A percentile compares a stretch with the other conserved stretches of the same genome.
phyloP scores from a whole-genome alignment of 805 yeast species.

The Ogataea degrootiae region DNA sequence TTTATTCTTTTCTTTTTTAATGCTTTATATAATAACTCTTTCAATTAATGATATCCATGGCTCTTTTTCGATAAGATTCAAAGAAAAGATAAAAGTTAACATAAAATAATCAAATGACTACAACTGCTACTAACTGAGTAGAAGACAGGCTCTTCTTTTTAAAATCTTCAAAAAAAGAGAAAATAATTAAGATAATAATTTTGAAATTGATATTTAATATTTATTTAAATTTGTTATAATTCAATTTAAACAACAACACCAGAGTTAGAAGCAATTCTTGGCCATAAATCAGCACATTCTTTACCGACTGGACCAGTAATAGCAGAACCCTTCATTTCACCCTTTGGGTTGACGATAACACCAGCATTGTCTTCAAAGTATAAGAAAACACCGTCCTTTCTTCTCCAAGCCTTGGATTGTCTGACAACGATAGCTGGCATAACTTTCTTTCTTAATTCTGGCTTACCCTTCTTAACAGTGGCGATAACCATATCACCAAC shows the following conservation, averaged over 20 bases:
- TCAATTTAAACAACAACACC: slow-evolving; percentile 95
- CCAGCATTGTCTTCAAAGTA: slow-evolving; percentile 99
- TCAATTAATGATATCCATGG: too few species aligned
- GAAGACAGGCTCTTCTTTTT: too few species aligned
- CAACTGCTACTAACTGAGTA: too few species aligned
- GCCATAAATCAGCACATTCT: slow-evolving; percentile 99
- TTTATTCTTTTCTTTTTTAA: too few species aligned
- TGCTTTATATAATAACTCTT: too few species aligned
- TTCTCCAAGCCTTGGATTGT: slow-evolving; percentile 99
- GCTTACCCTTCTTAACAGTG: slow-evolving; percentile 99
- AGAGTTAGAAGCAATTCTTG: slow-evolving; percentile 99
- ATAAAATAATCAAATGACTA: too few species aligned
- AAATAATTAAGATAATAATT: too few species aligned
- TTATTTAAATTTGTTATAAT: not conserved
- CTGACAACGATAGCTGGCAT: slow-evolving; percentile 99
- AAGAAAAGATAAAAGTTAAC: too few species aligned
- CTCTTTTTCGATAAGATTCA: too few species aligned
- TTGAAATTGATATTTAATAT: too few species aligned
- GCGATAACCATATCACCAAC: slow-evolving; percentile 99
- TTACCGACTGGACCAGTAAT: slow-evolving; percentile 99
- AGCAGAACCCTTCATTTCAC: slow-evolving; percentile 99
- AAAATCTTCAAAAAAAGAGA: too few species aligned
- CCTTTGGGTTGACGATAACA: slow-evolving; percentile 99
- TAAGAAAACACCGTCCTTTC: slow-evolving; percentile 99
- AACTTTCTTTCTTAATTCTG: slow-evolving; percentile 99